Percentiles rank a stretch among this genome's conserved stretches.
phyloP scores from a whole-genome alignment of 805 yeast genomes.

The Limtongia smithiae region DNA sequence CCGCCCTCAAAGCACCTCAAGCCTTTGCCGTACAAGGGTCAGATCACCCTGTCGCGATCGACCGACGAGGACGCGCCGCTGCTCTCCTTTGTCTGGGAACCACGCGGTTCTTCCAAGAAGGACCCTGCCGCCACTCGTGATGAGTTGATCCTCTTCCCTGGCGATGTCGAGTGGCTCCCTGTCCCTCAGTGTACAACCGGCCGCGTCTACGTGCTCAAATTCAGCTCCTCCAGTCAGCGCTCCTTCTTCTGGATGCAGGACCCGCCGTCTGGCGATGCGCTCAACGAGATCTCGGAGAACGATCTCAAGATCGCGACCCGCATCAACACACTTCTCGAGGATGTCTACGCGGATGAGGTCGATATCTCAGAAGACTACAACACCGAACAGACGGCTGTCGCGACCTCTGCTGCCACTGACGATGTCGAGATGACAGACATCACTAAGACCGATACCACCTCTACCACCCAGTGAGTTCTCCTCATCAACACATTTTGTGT shows the following conservation, averaged over 20 bases:
- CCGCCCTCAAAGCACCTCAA: conserved; percentile 57
- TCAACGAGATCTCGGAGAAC: conserved; percentile 50
- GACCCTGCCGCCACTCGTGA: conserved; percentile 40
- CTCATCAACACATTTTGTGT: no score
- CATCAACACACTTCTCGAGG: conserved; percentile 50
- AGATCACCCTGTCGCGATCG: conserved; percentile 51
- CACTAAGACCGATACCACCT: background rate
- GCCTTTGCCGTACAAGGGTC: conserved; percentile 70
- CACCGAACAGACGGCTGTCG: background rate
- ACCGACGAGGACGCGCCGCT: conserved; percentile 70
- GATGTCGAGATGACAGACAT: conserved; percentile 27
- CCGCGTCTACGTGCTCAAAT: conserved; percentile 66
- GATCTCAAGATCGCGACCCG: conserved; percentile 51
- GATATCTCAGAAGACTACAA: conserved; percentile 12
- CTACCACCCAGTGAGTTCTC: conserved; percentile 22
- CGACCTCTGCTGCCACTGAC: conserved; percentile 4
- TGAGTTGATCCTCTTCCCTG: conserved; percentile 73
- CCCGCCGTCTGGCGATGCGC: conserved; percentile 58
- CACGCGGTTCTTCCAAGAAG: conserved; percentile 47
- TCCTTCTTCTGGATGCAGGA: conserved; percentile 71
- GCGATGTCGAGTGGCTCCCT: conserved; percentile 76
- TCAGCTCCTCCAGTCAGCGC: conserved; percentile 59
- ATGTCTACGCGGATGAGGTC: conserved; percentile 33
- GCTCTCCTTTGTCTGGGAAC: conserved; percentile 68
- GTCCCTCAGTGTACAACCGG: conserved; percentile 70